Conservation (phyloP, 179 eudicot genomes). For the Dionaea muscipula region DNA sequence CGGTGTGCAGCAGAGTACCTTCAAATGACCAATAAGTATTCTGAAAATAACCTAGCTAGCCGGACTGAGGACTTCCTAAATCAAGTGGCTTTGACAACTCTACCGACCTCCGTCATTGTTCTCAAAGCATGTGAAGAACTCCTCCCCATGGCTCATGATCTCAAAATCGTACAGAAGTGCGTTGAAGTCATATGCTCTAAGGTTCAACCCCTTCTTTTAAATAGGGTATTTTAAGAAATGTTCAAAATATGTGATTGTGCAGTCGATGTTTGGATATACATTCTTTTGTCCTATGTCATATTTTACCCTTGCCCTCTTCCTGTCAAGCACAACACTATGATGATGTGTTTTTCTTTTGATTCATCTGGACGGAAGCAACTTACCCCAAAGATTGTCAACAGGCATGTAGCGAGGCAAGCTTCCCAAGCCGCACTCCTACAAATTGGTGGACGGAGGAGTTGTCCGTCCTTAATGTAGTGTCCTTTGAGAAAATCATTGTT, state of each 20-base stretch:
- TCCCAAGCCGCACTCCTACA: constrained; percentile 76
- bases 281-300: no score
- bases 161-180: constrained; percentile 52
- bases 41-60: constrained; percentile 59
- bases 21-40: constrained; percentile 70
- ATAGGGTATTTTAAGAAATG: no score
- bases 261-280: no score
- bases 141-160: constrained; percentile 52
- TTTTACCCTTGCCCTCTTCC: no score
- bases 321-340: no score
- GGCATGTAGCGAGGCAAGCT: constrained; percentile 77
- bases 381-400: constrained; percentile 14
- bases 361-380: no score
- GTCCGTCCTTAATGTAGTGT: constrained; percentile 39
- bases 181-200: constrained; percentile 51
- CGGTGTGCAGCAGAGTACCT: constrained; percentile 85
- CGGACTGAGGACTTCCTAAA: constrained; percentile 73
- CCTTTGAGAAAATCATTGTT: constrained; percentile 44
- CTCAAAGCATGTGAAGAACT: constrained; percentile 51
- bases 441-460: constrained; percentile 97
- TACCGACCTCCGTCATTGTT: constrained; percentile 64
- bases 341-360: no score
- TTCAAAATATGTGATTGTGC: no score
- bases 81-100: constrained; percentile 64
- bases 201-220: constrained; percentile 36